These are phyloP conservation scores for Malbranchea zuffiana DNA, from an alignment of 2,329 filamentous ascomycete genomes.

Conservation along the genomic window DNA sequence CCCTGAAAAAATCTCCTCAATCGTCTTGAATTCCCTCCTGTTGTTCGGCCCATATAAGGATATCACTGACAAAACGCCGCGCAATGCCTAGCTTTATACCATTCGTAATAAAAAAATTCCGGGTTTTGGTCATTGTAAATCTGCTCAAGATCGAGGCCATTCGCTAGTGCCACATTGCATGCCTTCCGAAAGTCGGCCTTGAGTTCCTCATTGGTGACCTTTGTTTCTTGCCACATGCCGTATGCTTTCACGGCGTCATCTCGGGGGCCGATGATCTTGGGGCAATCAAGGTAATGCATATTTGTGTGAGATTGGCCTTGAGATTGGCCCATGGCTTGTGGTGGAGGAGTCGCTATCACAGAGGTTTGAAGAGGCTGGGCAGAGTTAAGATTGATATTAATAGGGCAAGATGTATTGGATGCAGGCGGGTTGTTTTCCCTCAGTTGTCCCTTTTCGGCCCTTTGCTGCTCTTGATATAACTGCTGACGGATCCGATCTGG, in stretches of 20 bases:
- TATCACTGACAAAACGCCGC: constrained; percentile 23
- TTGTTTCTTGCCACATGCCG: not conserved
- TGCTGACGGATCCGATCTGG: constrained; percentile 23
- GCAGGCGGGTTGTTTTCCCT: too few species aligned
- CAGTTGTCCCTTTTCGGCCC: constrained; percentile 7
- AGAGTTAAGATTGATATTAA: too few species aligned
- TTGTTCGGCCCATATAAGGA: constrained; percentile 16
- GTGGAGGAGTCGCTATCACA: too few species aligned
- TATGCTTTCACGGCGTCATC: too few species aligned
- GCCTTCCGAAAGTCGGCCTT: constrained; percentile 20
- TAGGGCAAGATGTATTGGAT: too few species aligned
- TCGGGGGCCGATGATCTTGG: too few species aligned
- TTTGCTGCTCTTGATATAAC: constrained; percentile 24
- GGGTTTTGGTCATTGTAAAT: constrained; percentile 22
- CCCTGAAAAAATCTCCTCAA: too few species aligned
- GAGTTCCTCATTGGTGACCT: constrained; percentile 4
- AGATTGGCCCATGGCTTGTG: too few species aligned
- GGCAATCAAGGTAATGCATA: too few species aligned
- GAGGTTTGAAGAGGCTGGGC: not conserved
- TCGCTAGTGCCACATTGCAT: constrained; percentile 18
- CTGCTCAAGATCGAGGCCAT: constrained; percentile 21
- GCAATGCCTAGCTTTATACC: constrained; percentile 24
- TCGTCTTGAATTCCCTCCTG: too few species aligned
- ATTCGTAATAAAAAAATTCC: constrained; percentile 22
- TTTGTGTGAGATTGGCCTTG: too few species aligned